phyloP scores from a whole-genome alignment of 2,329 filamentous ascomycete genomes.

The Microsporum canis region DNA sequence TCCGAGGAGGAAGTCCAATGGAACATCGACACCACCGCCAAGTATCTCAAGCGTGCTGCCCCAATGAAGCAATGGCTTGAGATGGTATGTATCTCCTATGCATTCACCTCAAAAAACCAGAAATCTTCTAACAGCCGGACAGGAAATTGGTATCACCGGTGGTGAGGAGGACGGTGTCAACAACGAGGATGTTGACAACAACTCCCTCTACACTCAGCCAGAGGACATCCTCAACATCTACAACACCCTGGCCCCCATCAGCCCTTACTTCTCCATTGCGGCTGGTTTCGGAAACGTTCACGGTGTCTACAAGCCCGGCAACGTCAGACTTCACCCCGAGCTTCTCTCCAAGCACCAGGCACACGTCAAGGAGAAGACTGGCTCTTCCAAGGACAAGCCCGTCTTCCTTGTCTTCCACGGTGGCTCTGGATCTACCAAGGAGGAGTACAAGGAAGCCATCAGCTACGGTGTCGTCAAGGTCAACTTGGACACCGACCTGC shows the following conservation, averaged over 20 bases:
- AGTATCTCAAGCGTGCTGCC: slow-evolving; percentile 86
- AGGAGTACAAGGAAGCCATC: slow-evolving; percentile 85
- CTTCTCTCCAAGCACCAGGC: slow-evolving; percentile 94
- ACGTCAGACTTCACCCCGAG: slow-evolving; percentile 93
- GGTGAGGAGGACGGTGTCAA: slow-evolving; percentile 97
- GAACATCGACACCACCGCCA: slow-evolving; percentile 85
- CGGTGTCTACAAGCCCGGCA: slow-evolving; percentile 97
- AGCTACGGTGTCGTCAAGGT: slow-evolving; percentile 95
- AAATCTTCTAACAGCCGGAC: background rate
- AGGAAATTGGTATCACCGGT: slow-evolving; percentile 87
- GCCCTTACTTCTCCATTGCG: slow-evolving; percentile 93
- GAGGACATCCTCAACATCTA: slow-evolving; percentile 91
- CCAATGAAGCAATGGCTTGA: slow-evolving; percentile 99
- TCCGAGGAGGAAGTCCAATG: slow-evolving; percentile 81
- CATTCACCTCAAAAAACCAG: too few species aligned
- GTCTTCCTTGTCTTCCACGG: slow-evolving; percentile 99
- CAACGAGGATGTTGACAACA: slow-evolving; percentile 96
- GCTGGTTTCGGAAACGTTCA: slow-evolving; percentile 98
- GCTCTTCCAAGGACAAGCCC: slow-evolving; percentile 67
- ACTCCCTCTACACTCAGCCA: slow-evolving; percentile 92
- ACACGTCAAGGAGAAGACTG: slow-evolving; percentile 72
- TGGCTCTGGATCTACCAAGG: slow-evolving; percentile 79
- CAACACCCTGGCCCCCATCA: slow-evolving; percentile 73
- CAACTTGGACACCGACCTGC: slow-evolving; percentile 96
- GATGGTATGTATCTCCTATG: slow-evolving; percentile 53